These are phyloP conservation scores for Hericium erinaceus DNA, from an alignment of 768 basidiomycete species.

Conservation along the genomic window DNA sequence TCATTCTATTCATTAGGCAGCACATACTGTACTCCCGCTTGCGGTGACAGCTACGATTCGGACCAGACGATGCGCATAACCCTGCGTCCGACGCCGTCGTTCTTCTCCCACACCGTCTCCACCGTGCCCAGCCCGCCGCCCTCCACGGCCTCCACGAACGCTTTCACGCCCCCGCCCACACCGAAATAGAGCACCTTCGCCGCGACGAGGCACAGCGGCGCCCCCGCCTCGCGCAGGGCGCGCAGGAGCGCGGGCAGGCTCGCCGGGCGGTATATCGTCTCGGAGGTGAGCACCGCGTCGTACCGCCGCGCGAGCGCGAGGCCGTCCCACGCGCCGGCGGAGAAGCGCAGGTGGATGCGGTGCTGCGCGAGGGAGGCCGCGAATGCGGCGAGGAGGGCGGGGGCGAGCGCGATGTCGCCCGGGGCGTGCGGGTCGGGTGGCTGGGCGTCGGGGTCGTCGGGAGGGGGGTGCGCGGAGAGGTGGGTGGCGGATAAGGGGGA, in stretches of 20 bases:
- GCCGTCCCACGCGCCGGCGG: constrained; percentile 71
- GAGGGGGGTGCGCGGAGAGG: constrained; percentile 22
- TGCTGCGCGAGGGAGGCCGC: constrained; percentile 40
- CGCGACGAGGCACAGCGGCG: constrained; percentile 58
- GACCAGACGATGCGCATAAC: constrained; percentile 59
- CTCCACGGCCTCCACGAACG: constrained; percentile 55
- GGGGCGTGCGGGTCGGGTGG: constrained; percentile 26
- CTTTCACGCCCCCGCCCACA: constrained; percentile 80
- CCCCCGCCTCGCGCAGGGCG: constrained; percentile 29
- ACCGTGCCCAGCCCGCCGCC: constrained; percentile 31
- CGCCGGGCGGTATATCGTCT: constrained; percentile 79
- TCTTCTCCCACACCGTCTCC: constrained; percentile 55
- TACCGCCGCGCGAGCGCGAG: constrained; percentile 25
- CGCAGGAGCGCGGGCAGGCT: constrained; percentile 53
- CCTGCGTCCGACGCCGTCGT: constrained; percentile 60
- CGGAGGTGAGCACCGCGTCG: constrained; percentile 77
- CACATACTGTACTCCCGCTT: too few relatives aligned
- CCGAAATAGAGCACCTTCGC: constrained; percentile 94
- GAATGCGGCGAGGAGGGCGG: constrained; percentile 59
- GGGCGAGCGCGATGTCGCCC: constrained; percentile 60
- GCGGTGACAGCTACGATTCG: background rate
- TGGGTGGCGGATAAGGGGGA: constrained; percentile 47
- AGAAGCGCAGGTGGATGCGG: constrained; percentile 61
- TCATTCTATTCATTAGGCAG: too few relatives aligned
- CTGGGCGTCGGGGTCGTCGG: constrained; percentile 21